Evolutionary conservation across 768 basidiomycete species (phyloP), one percentile per base, ranked within the genome.

Genomic region (Mycena olivaceomarginata): DNA sequence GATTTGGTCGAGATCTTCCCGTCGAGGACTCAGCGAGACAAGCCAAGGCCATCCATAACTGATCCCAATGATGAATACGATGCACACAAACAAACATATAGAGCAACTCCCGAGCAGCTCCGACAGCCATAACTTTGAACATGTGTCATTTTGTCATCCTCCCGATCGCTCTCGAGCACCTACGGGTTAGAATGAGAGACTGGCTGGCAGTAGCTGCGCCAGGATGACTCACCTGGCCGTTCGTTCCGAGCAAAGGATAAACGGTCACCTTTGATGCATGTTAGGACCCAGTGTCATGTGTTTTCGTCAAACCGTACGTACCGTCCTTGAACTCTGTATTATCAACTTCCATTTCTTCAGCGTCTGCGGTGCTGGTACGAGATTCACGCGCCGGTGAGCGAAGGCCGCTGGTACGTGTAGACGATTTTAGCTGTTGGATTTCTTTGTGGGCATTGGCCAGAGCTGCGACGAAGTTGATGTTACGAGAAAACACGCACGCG

Each of bases 381-480:
- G 39, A 62, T 16, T 62, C 71, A 20, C 67, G 46, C 8, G 31
- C 31, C 31, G 53, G 48, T 43, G 59, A 20, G 12, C 13, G 31
- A n/a, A 43, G 51, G 18, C 66, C 18, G 15, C 40, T 46, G 64
- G 6, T 5, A 0, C 1, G 48, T 68, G 66, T 70, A 72, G 72
- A 74, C 45, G 72, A 57, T 45, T 77, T 79, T 9, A 79, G 43
- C 18, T 74, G 72, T 53, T 76, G 37, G 45, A 79, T 79, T 67
- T 79, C 78, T 5, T 48, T 67, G 18, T 72, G 78, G 5, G 78
- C 78, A 7, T 79, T 75, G 13, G 64, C 51, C 59, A 79, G 53
- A n/a, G 74, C 78, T 79, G 31, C 46, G 43, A 48, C 9, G 4
- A 10, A 5, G 31, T 69, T 22, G n/a, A 16, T 16, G 45, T 51